Evolutionary conservation across 1,139 yeast species (phyloP), one percentile per base, ranked within the genome.

Genomic region (Suhomyces chickasaworum): DNA sequence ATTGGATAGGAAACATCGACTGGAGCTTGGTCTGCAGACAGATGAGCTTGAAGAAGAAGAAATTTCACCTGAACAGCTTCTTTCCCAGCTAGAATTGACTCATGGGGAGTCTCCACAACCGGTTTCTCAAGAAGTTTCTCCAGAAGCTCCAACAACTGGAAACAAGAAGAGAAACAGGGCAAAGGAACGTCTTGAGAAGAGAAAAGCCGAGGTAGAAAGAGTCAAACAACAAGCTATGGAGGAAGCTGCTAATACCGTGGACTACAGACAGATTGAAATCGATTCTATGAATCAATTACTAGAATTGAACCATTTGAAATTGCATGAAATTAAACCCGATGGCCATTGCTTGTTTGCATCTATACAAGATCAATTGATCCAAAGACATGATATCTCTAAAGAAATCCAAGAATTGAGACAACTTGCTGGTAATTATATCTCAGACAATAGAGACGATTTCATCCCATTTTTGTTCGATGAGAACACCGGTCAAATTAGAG

Each of bases 321-420:
- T 85, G 52, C 66, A 75, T 52, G 91, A 87, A 56, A 88, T 91
- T 41, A 72, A 77, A 49, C 96, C 98, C 0, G 98, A 93, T 65
- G 99, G 99, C 0, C 95, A 93, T 65, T 93, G 99, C 71, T 69
- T 93, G 37, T 93, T 89, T 70, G 89, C 91, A 2, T 86, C 97
- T 0, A 77, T 93, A 18, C 75, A 83, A 32, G 97, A 93, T 60
- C 98, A 93, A 61, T 66, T 93, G 47, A 56, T 62, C 34, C 50
- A 59, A 3, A 77, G 95, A 37, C 87, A 79, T 30, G 66, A 59
- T 2, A 57, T 71, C 10, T 63, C 63, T 0, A 64, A 60, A 35
- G 52, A 76, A 2, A 76, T 85, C 7, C 71, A 74, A 44, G 80
- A 80, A 25, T 71, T 93, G 50, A 77, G 99, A 50, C 58, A 71